Percentiles rank a stretch among this genome's conserved stretches.
These are phyloP conservation scores for Wickerhamiella spandovensis DNA, from an alignment of 805 yeast species.

Conservation along the genomic window DNA sequence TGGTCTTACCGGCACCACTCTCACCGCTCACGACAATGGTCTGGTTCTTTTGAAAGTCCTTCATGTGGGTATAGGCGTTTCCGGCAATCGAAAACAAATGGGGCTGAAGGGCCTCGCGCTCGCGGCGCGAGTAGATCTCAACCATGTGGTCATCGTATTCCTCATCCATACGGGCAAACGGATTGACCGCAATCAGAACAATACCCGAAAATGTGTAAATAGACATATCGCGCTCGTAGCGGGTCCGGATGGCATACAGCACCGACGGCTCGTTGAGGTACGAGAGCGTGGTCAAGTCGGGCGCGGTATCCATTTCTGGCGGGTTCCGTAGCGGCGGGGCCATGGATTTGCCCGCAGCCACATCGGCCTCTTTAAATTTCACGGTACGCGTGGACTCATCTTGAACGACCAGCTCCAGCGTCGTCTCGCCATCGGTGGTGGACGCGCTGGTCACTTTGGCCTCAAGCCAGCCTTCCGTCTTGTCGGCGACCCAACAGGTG, in stretches of 20 bases:
- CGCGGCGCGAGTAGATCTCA: slow-evolving; percentile 85
- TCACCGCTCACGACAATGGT: slow-evolving; percentile 96
- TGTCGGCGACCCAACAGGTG: slow-evolving; percentile 70
- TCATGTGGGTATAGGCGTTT: slow-evolving; percentile 93
- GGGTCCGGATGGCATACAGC: slow-evolving; percentile 76
- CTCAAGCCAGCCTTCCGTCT: slow-evolving; percentile 60
- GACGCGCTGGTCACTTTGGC: slow-evolving; percentile 40
- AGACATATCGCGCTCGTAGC: slow-evolving; percentile 69
- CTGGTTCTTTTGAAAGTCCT: slow-evolving; percentile 70
- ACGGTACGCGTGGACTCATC: slow-evolving; percentile 24
- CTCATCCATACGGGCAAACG: slow-evolving; percentile 85
- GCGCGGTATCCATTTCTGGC: slow-evolving; percentile 82
- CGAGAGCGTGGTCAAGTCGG: slow-evolving; percentile 83
- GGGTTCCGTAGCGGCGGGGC: slow-evolving; percentile 77
- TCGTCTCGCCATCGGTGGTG: slow-evolving; percentile 32
- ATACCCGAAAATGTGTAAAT: slow-evolving; percentile 95
- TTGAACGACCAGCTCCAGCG: slow-evolving; percentile 41
- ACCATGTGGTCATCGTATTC: slow-evolving; percentile 84
- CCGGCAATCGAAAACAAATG: slow-evolving; percentile 96
- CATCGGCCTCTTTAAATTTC: slow-evolving; percentile 14
- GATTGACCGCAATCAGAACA: slow-evolving; percentile 90
- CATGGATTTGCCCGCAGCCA: slow-evolving; percentile 36
- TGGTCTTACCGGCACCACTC: slow-evolving; percentile 98
- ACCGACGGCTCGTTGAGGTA: slow-evolving; percentile 95
- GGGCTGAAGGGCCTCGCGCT: slow-evolving; percentile 92